Evolutionary conservation across 768 basidiomycete genomes (phyloP), one percentile per base, ranked within the genome.

Genomic region (Tulasnella sp.): DNA sequence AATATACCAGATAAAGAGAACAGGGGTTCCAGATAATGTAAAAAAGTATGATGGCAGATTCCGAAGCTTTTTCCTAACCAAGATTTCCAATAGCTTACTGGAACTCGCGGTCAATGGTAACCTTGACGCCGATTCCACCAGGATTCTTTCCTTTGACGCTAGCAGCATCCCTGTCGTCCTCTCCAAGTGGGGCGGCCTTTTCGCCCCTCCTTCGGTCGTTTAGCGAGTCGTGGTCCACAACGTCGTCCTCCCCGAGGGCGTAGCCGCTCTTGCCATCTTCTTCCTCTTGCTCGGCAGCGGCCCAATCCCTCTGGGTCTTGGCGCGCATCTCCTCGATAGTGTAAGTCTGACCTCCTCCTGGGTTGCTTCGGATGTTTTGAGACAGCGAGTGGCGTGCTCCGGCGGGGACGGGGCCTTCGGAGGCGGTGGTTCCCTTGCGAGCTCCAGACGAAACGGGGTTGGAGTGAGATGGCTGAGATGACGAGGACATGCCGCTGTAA

Each of bases 81-180:
- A 24, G 2, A 19, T 7, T 21, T 52, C 48, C 48, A 24, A 71
- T 71, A 34, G 21, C 27, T 56, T 89, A 90, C 38, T 89, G 89
- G 74, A 91, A 86, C 81, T 91, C 88, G 56, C 88, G 84, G 80
- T 91, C 88, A 76, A 91, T 87, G 0, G 90, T 90, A 78, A 91
- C 86, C 82, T 90, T 90, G 46, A 91, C 89, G n/a, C 90, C 90
- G 56, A 84, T 83, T 18, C 84, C 82, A 0, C 82, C 80, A 39
- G 83, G 82, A 46, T 81, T 75, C 76, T 42, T 39, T 38, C 48
- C 44, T 44, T 82, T 75, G 48, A 82, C 83, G 0, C 82, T 80
- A 8, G 85, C 83, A 34, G 75, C 80, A 36, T 83, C 82, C n/a
- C 84, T 85, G 36, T 81, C 87, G 81, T 83, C 86, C 75, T 85